Percentiles rank a stretch among this genome's conserved stretches.
Conservation (phyloP, 2,329 filamentous ascomycete species). For the Phialophora tarda region DNA sequence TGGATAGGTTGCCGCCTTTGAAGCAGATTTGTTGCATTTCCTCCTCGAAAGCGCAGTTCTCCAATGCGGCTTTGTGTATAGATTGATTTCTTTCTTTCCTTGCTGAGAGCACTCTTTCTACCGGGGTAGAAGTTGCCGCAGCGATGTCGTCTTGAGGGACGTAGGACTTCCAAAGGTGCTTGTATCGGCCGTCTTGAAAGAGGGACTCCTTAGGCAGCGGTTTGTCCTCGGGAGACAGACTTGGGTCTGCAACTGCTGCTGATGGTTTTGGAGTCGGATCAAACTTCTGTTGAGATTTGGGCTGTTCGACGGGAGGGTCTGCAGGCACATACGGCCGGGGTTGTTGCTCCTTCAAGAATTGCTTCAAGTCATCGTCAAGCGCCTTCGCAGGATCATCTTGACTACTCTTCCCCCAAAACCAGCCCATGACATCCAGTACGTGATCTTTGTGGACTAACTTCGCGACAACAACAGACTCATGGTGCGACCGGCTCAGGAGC, state of each 20-base stretch:
- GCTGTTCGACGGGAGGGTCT: conserved; percentile 41
- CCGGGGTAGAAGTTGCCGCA: conserved; percentile 72
- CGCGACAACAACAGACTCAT: neutral
- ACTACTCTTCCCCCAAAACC: conserved; percentile 63
- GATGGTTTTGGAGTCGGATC: conserved; percentile 37
- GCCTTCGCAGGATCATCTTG: conserved; percentile 70
- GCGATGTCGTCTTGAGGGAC: conserved; percentile 73
- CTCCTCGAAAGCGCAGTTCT: conserved; percentile 92
- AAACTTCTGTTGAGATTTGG: conserved; percentile 30
- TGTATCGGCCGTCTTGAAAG: conserved; percentile 74
- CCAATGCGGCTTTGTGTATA: conserved; percentile 80
- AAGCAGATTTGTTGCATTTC: conserved; percentile 83
- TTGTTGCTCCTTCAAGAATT: conserved; percentile 83
- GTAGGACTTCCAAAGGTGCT: conserved; percentile 93
- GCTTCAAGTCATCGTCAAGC: conserved; percentile 80
- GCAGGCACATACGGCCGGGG: conserved; percentile 68
- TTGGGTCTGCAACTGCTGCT: conserved; percentile 38
- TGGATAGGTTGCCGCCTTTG: conserved; percentile 69
- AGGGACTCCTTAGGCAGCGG: conserved; percentile 57
- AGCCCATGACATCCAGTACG: conserved; percentile 58
- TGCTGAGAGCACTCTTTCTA: conserved; percentile 79
- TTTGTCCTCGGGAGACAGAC: conserved; percentile 35
- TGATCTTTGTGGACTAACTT: neutral
- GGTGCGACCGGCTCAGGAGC: neutral
- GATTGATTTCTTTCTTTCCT: conserved; percentile 81